A percentile compares a stretch with the other conserved stretches of the same genome.
phyloP scores from a whole-genome alignment of 257 asterid genomes.

The Striga asiatica region DNA sequence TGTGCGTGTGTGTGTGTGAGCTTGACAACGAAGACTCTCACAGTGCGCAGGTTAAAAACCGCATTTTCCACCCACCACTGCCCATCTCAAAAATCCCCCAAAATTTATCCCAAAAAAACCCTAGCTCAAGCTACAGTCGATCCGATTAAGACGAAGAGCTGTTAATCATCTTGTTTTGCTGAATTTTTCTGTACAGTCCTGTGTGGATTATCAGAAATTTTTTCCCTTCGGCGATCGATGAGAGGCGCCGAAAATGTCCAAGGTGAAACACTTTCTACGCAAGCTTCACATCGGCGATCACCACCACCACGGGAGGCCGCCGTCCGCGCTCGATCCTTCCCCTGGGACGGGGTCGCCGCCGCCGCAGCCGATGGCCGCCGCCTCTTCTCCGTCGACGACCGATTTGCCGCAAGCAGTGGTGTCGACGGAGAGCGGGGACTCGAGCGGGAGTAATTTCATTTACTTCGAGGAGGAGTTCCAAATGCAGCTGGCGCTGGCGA shows the following conservation, averaged over 20 bases:
- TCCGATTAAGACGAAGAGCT: constrained; percentile 4
- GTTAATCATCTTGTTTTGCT: not conserved
- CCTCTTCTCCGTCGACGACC: constrained; percentile 25
- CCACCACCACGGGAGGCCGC: constrained; percentile 26
- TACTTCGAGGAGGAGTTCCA: constrained; percentile 96
- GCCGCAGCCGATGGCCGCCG: constrained; percentile 10
- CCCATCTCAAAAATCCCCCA: not conserved
- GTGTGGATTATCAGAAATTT: constrained; percentile 14
- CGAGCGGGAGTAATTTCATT: constrained; percentile 30
- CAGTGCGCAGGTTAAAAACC: not conserved
- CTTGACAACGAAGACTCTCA: not conserved
- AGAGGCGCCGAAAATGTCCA: constrained; percentile 59
- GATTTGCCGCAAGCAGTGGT: constrained; percentile 23
- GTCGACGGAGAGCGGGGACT: constrained; percentile 21
- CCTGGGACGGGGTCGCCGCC: constrained; percentile 20
- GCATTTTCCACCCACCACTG: not conserved
- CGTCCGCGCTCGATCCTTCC: constrained; percentile 27
- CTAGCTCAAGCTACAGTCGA: constrained; percentile 11
- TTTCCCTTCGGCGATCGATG: constrained; percentile 32
- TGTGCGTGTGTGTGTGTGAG: not conserved
- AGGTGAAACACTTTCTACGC: constrained; percentile 85
- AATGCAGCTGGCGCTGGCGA: constrained; percentile 93
- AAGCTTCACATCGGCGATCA: constrained; percentile 92
- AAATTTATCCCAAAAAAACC: constrained; percentile 9
- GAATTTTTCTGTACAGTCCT: not conserved